phyloP scores from a whole-genome alignment of 164 flowering plant genomes.

The Saururus chinensis region DNA sequence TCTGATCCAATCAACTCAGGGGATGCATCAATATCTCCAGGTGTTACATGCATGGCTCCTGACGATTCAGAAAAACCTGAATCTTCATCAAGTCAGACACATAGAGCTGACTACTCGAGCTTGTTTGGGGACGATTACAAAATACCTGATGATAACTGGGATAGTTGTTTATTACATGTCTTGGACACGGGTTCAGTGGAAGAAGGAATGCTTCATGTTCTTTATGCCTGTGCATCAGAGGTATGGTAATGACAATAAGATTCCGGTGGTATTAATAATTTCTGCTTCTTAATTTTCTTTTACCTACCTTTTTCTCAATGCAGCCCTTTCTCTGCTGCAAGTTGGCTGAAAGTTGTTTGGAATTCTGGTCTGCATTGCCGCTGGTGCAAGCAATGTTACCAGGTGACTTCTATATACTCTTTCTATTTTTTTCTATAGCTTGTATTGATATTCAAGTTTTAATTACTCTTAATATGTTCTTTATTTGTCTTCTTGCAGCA shows the following conservation, averaged over 20 bases:
- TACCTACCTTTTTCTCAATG: constrained; percentile 1
- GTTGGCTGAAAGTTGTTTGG: constrained; percentile 43
- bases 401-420: constrained; percentile 18
- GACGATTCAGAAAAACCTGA: constrained; percentile 39
- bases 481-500: constrained; percentile 26
- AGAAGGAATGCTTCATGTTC: constrained; percentile 87
- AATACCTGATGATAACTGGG: constrained; percentile 45
- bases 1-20: constrained; percentile 29
- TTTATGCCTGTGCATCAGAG: constrained; percentile 85
- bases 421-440: too few relatives aligned
- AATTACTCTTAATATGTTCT: background rate
- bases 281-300: background rate
- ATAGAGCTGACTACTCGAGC: constrained; percentile 50
- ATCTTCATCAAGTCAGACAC: constrained; percentile 17
- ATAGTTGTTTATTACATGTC: constrained; percentile 41
- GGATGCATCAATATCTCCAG: constrained; percentile 23
- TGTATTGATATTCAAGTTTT: background rate
- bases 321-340: constrained; percentile 67
- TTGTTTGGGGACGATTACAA: constrained; percentile 76
- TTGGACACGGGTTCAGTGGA: constrained; percentile 68
- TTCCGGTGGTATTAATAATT: background rate
- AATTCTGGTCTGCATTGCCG: constrained; percentile 74
- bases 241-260: constrained; percentile 15
- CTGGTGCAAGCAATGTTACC: constrained; percentile 84
- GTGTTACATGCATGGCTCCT: constrained; percentile 20